Conservation (phyloP, 106 monocot genomes). For the Vanilla planifolia region DNA sequence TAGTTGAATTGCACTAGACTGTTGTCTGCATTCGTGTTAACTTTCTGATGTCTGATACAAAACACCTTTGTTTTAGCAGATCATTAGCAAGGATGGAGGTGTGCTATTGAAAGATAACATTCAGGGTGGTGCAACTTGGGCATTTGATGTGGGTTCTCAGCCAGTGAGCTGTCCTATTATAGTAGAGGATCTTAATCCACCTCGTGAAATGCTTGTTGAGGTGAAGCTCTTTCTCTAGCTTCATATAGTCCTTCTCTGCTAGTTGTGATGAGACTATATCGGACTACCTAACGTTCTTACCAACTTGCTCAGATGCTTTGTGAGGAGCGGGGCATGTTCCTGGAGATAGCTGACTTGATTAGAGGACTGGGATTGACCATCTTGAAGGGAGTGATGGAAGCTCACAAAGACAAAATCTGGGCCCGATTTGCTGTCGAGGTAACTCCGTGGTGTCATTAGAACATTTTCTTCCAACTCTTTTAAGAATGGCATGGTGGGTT, state of each 20-base stretch:
- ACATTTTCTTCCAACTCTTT: too few relatives aligned
- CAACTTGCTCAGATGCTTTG: slow-evolving; percentile 83
- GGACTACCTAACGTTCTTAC: too few relatives aligned
- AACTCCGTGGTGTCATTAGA: slow-evolving; percentile 4
- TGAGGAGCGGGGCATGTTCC: slow-evolving; percentile 79
- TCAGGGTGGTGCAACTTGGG: slow-evolving; percentile 79
- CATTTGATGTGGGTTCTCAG: slow-evolving; percentile 75
- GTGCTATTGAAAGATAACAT: slow-evolving; percentile 65
- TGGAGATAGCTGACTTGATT: slow-evolving; percentile 90
- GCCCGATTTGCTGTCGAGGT: slow-evolving; percentile 96
- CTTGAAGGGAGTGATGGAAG: slow-evolving; percentile 90
- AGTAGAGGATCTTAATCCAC: slow-evolving; percentile 85
- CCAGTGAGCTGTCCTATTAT: slow-evolving; percentile 78
- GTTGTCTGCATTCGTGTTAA: too few relatives aligned
- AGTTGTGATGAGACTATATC: too few relatives aligned
- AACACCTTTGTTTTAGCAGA: slow-evolving; percentile 30
- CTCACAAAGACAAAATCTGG: slow-evolving; percentile 72
- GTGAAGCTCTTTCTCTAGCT: slow-evolving; percentile 16
- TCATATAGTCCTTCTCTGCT: too few relatives aligned
- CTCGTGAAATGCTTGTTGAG: slow-evolving; percentile 92
- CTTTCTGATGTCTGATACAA: too few relatives aligned
- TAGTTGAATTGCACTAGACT: too few relatives aligned
- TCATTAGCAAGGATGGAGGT: slow-evolving; percentile 54
- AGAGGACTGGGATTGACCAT: slow-evolving; percentile 91
- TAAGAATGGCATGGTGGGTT: too few relatives aligned